A percentile compares a stretch with the other conserved stretches of the same genome.
phyloP scores from a whole-genome alignment of 306 rosid genomes.

The Cucurbita pepo region DNA sequence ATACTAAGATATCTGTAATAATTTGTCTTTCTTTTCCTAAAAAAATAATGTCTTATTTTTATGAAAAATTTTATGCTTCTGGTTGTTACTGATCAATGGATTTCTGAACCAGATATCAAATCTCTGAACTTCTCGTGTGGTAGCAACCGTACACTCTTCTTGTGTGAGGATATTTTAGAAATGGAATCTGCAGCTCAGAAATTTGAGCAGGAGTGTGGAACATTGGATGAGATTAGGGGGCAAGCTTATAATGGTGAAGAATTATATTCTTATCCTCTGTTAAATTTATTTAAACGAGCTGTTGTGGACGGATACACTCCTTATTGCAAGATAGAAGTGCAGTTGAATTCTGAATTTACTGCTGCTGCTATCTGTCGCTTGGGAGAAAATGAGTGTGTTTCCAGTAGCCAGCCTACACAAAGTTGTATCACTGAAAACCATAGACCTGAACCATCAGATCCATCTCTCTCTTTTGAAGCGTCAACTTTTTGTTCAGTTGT shows the following conservation, averaged over 20 bases:
- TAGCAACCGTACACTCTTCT: constrained; percentile 31
- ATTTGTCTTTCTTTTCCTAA: background rate
- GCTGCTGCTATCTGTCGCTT: constrained; percentile 22
- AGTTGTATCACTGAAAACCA: constrained; percentile 19
- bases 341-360: constrained; percentile 26
- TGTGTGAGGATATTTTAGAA: constrained; percentile 61
- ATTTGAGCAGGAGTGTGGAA: constrained; percentile 61
- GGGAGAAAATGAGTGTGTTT: constrained; percentile 19
- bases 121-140: constrained; percentile 68
- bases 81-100: background rate
- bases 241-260: constrained; percentile 32
- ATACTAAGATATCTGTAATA: background rate
- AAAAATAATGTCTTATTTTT: background rate
- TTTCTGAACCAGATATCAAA: constrained; percentile 34
- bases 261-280: constrained; percentile 46
- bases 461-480: constrained; percentile 37
- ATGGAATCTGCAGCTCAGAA: constrained; percentile 76
- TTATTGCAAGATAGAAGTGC: constrained; percentile 53
- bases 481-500: constrained; percentile 38
- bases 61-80: background rate
- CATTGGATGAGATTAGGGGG: constrained; percentile 26
- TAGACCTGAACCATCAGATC: constrained; percentile 29
- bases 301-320: constrained; percentile 49
- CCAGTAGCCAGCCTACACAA: constrained; percentile 17
- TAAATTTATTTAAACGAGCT: constrained; percentile 30